A percentile compares a stretch with the other conserved stretches of the same genome.
Conservation (phyloP, 345 rosid species). For the Boechera divaricarpa region DNA sequence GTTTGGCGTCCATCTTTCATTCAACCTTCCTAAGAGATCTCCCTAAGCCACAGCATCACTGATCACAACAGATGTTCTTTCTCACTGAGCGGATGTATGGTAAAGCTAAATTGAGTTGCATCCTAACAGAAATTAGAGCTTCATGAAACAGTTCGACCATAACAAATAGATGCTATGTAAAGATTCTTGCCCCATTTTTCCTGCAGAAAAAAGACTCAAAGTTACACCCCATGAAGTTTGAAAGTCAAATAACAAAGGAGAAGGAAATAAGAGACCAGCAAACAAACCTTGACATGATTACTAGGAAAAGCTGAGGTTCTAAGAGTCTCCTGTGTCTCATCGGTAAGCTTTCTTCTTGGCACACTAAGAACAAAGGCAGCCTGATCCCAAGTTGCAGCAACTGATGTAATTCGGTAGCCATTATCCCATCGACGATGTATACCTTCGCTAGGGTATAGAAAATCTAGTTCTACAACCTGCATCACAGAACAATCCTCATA, state of each 20-base stretch:
- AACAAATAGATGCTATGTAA: constrained; percentile 87
- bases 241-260: constrained; percentile 1
- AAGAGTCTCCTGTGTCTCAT: constrained; percentile 97
- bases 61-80: constrained; percentile 38
- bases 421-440: constrained; percentile 94
- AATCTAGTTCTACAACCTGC: constrained; percentile 97
- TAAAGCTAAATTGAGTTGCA: constrained; percentile 38
- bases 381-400: constrained; percentile 93
- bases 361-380: constrained; percentile 94
- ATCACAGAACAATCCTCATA: not conserved
- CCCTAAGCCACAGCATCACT: constrained; percentile 42
- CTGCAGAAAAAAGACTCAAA: constrained; percentile 52
- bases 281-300: constrained; percentile 84
- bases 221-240: constrained; percentile 18
- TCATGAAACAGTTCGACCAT: constrained; percentile 98
- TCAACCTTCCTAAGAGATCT: constrained; percentile 46
- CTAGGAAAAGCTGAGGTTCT: constrained; percentile 97
- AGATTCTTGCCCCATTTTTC: constrained; percentile 98
- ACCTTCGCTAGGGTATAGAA: constrained; percentile 98
- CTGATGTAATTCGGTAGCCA: constrained; percentile 94
- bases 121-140: constrained; percentile 45
- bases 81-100: constrained; percentile 35
- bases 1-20: constrained; percentile 52
- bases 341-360: constrained; percentile 83
- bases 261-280: constrained; percentile 9